Evolutionary conservation across 495 filamentous ascomycete species (phyloP), one percentile per base, ranked within the genome.

Genomic region (Trypethelium eluteriae): DNA sequence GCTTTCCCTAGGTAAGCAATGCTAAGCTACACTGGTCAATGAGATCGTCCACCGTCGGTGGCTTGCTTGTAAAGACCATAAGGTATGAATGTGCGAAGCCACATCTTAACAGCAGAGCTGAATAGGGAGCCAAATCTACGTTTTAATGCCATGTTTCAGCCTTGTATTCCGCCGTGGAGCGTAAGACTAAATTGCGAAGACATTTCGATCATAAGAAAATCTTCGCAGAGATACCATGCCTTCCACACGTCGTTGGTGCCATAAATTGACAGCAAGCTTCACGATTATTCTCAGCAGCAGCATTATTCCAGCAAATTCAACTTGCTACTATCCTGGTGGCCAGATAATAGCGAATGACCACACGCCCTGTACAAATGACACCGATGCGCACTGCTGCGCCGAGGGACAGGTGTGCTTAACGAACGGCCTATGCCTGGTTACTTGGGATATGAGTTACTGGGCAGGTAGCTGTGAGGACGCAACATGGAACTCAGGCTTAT

Each of bases 371-470:
- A 16, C 49, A 18, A 53, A 53, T 2, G 49, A 53, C 2, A 53
- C 49, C 11, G 16, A 53, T 53, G 49, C 10, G n/a, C 49, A 53
- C 18, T 53, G 49, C 49, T 53, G 49, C 18, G 49, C 49, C 18
- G 49, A 14, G 12, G 49, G 49, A 53, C 49, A 53, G 16, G 49
- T 53, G 5, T 53, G 49, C 18, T 53, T 53, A n/a, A 53, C 49
- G 12, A 53, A 53, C n/a, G 49, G 49, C 49, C n/a, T 53, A 1
- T 53, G 49, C n/a, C 5, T 53, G 49, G 49, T 53, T 1, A 53
- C 49, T 53, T 53, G 49, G 49, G 49, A 53, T 25, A 53, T 53
- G 49, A 53, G 49, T 18, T 53, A 53, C 18, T 53, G 49, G 49
- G 18, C 18, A n/a, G 49, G 49, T 5, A 53, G 49, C 18, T 53